Percentiles rank a stretch among this genome's conserved stretches.
Conservation (phyloP, 1,284 basidiomycete species). For the Omphalotus olearius region DNA sequence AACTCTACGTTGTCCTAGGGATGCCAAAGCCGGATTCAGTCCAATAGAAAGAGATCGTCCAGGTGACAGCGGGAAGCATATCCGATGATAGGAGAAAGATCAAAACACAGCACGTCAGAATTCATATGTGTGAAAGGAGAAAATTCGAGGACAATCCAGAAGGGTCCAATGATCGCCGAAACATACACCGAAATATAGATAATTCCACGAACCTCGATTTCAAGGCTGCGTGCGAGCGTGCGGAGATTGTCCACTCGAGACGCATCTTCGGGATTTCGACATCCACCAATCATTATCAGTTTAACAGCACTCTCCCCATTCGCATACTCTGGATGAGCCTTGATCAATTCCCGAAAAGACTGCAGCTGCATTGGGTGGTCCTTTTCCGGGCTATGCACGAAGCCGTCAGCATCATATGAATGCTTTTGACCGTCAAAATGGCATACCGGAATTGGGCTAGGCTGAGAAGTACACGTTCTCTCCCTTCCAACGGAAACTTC, state of each 20-base stretch:
- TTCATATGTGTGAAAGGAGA: no score
- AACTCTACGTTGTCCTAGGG: slow-evolving; percentile 70
- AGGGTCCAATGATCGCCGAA: no score
- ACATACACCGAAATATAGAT: no score
- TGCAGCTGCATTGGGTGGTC: slow-evolving; percentile 83
- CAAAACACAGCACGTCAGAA: no score
- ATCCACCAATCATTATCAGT: slow-evolving; percentile 81
- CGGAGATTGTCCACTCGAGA: slow-evolving; percentile 63
- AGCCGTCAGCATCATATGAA: no score
- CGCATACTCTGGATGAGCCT: slow-evolving; percentile 53
- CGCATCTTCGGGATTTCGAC: slow-evolving; percentile 75
- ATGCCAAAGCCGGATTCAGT: background rate
- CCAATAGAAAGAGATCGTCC: no score
- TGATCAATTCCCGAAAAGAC: slow-evolving; percentile 63
- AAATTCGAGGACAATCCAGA: no score
- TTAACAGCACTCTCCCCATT: slow-evolving; percentile 31
- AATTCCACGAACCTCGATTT: slow-evolving; percentile 42
- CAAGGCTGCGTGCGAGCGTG: slow-evolving; percentile 57
- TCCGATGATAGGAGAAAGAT: no score
- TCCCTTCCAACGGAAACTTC: slow-evolving; percentile 53
- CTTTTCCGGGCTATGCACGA: slow-evolving; percentile 85
- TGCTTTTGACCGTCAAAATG: background rate
- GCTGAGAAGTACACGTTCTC: slow-evolving; percentile 74
- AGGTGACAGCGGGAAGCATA: no score
- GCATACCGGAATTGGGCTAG: slow-evolving; percentile 86